Evolutionary conservation across 1,284 basidiomycete species (phyloP), one percentile per base, ranked within the genome.

Genomic region (Ganoderma sp.): DNA sequence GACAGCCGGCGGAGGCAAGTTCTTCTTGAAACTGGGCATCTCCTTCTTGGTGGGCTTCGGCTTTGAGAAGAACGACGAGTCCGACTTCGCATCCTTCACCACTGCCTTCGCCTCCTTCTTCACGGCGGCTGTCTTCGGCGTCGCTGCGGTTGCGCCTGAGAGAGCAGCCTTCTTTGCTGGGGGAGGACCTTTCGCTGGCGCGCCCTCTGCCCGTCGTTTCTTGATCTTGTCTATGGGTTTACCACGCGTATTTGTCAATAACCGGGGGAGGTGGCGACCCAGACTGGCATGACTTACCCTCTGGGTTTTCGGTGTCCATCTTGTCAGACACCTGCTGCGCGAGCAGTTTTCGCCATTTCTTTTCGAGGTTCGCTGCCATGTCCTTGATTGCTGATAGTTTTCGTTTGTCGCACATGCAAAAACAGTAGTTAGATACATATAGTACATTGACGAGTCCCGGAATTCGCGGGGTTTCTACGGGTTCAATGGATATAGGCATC

Each of bases 311-410:
- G 67, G 71, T 81, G 74, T 85, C 83, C 75, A 70, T 78, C 79
- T 84, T 87, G 79, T 80, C 79, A 71, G 79, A 75, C 62, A 75
- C 73, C 65, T 73, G 73, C 70, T 69, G 68, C 28, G 69, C 77
- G 64, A 90, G 81, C 79, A 92, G 80, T 72, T 83, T 82, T 71
- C 90, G 87, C 92, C 92, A 94, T 82, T 88, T 88, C 77, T 86
- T 87, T 82, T 93, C 91, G 81, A 94, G 84, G 82, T 92, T 93
- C 78, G 87, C 87, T 75, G 93, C 92, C 90, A 94, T 92, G 83
- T 94, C 93, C 89, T 92, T 92, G 90, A 93, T 88, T 81, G 92
- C 92, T 94, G 84, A 71, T 70, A 61, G 78, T 80, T 72, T 72
- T 62, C 69, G 63, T 69, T 69, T 60, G 67, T 69, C 60, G 74